Percentiles rank a stretch among this genome's conserved stretches.
These are phyloP conservation scores for Seiridium unicorne DNA, from an alignment of 2,329 filamentous ascomycete genomes.

Conservation along the genomic window DNA sequence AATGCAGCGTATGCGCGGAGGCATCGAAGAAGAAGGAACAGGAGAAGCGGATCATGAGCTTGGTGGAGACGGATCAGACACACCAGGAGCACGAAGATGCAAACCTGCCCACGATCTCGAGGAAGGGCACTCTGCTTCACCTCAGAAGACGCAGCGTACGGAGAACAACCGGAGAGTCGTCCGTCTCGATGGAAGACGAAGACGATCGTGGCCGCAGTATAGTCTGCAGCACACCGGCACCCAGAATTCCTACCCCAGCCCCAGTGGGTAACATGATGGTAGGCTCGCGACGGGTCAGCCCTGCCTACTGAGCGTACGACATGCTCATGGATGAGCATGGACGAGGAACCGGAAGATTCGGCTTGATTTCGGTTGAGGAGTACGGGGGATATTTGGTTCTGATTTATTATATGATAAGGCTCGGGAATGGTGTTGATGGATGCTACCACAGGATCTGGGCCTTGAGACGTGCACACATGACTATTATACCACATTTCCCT, in stretches of 20 bases:
- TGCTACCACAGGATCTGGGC: background rate
- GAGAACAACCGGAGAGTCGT: background rate
- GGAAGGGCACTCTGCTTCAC: background rate
- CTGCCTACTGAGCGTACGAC: background rate
- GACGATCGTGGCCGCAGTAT: background rate
- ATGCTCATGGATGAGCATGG: background rate
- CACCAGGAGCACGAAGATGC: background rate
- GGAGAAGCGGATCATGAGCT: conserved; percentile 12
- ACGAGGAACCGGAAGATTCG: background rate
- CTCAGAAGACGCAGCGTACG: background rate
- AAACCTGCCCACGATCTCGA: background rate
- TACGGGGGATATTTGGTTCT: background rate
- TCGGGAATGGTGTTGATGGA: background rate
- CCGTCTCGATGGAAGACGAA: background rate
- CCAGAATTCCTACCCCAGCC: background rate
- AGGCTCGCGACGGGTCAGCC: background rate
- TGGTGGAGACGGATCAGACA: background rate
- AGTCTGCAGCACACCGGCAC: background rate
- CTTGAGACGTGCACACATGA: background rate
- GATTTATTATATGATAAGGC: background rate
- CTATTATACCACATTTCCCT: background rate
- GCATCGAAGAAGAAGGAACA: conserved; percentile 19
- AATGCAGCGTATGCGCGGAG: conserved; percentile 23
- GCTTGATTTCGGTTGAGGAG: background rate
- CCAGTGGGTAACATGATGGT: background rate